These are phyloP conservation scores for Cladophialophora immunda DNA, from an alignment of 2,329 filamentous ascomycete genomes.

Conservation along the genomic window DNA sequence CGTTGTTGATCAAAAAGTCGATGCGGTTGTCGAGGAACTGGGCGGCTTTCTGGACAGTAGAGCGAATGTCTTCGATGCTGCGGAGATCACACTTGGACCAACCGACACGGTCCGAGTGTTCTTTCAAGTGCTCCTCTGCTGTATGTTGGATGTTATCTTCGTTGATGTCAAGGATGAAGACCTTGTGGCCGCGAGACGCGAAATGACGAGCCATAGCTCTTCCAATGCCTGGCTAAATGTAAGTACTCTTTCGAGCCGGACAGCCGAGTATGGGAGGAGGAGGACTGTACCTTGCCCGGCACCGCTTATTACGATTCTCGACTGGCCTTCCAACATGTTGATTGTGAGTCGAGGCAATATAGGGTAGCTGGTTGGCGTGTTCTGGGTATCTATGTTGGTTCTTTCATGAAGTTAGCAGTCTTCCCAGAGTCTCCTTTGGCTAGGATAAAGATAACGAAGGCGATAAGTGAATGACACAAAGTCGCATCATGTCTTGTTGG, in stretches of 20 bases:
- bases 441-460: neutral
- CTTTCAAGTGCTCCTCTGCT: slow-evolving; percentile 44
- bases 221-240: slow-evolving; percentile 50
- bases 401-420: neutral
- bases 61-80: slow-evolving; percentile 48
- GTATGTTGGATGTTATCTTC: slow-evolving; percentile 51
- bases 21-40: slow-evolving; percentile 50
- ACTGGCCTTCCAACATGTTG: slow-evolving; percentile 29
- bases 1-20: slow-evolving; percentile 53
- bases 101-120: slow-evolving; percentile 44
- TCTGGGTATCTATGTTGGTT: neutral
- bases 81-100: slow-evolving; percentile 55
- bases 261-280: neutral
- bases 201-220: slow-evolving; percentile 56
- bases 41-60: slow-evolving; percentile 48
- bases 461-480: neutral
- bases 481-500: neutral
- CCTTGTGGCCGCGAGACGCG: slow-evolving; percentile 52
- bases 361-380: neutral
- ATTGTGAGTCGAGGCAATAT: neutral
- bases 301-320: slow-evolving; percentile 34
- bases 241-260: neutral
- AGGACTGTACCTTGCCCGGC: slow-evolving; percentile 32
- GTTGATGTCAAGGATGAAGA: slow-evolving; percentile 57
- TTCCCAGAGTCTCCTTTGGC: neutral